Evolutionary conservation across 1,139 yeast genomes (phyloP).

Genomic region (Taiozyma sp.): DNA sequence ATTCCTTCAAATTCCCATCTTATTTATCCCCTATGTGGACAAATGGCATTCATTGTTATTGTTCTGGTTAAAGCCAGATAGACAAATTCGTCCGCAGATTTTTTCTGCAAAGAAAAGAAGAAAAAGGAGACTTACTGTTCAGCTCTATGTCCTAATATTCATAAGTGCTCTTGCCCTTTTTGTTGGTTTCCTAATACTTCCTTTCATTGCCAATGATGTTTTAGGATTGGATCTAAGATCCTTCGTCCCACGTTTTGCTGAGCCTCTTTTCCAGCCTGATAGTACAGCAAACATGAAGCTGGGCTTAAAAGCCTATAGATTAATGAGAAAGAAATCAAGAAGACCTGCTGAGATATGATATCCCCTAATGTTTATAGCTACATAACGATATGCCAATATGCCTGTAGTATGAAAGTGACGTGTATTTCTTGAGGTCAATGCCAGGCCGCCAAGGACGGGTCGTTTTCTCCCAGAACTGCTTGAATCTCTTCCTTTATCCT

Average conservation of each 20-base stretch:
- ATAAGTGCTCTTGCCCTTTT: slow-evolving; percentile 29
- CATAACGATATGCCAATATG: not conserved
- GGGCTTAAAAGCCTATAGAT: slow-evolving; percentile 33
- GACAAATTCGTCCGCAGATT: slow-evolving; percentile 39
- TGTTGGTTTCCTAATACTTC: slow-evolving; percentile 33
- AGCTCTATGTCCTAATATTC: slow-evolving; percentile 33
- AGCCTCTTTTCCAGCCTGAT: slow-evolving; percentile 40
- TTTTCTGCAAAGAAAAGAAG: slow-evolving; percentile 85
- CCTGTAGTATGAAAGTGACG: no score
- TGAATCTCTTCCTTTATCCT: not conserved
- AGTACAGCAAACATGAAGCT: slow-evolving; percentile 27
- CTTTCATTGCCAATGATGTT: slow-evolving; percentile 31
- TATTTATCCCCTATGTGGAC: slow-evolving; percentile 52
- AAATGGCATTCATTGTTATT: slow-evolving; percentile 55
- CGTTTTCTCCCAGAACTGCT: not conserved
- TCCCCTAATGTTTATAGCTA: not conserved
- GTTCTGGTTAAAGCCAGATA: slow-evolving; percentile 55
- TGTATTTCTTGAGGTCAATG: not conserved
- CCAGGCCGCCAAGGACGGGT: not conserved
- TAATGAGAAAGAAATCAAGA: slow-evolving; percentile 7
- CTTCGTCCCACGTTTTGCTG: slow-evolving; percentile 33
- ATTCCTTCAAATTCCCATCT: slow-evolving; percentile 46
- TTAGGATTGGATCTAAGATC: slow-evolving; percentile 35
- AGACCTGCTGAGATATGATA: slow-evolving; percentile 1
- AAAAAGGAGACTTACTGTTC: slow-evolving; percentile 53